Base-by-base conservation (phyloP, 805 yeast genomes). In the Candida khao-thaluensis region DNA sequence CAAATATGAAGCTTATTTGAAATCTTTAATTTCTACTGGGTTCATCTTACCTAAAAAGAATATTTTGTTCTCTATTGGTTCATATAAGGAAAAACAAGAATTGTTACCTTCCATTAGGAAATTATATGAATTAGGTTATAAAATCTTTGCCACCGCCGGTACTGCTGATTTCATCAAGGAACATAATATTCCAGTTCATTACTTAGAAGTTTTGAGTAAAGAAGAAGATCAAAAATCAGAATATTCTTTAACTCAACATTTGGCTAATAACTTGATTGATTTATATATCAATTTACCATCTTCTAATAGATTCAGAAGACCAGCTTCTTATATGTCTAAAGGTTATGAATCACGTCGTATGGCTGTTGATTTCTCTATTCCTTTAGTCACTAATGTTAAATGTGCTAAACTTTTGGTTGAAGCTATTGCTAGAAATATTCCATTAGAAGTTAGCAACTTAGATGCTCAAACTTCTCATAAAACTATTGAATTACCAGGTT, bases 351-450 rank as follows among this genome's bases (percentile, higher is more conserved):
- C 98, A 32, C 95, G 99, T 77, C 93, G 99, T 75, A 86, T 93
- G 98, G 99, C 99, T 52, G 97, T 93, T 50, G 99, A 93, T 69
- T 95, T 86, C 64, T 90, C 97, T 37, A 89, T 93, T 60, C 99
- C 99, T 37, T 76, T 93, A 62, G 96, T 93, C 36, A 93, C 99
- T 49, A 93, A 93, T 60, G 98, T 93, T 51, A 93, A 93, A 70
- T 83, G 90, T 74, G 99, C 99, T 47, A 93, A 93, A 69, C 73
- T 93, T 51, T 74, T 93, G 66, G 82, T 93, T 50, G 98, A 93
- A 71, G 98, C 99, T n/a, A 64, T 89, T 49, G 76, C 91, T 27
- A 76, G 93, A 71, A 70, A 80, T 56, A 68, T 72, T 48, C 45
- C 71, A n/a, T 69, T 89, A 50, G 85, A 82, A 16, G 87, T 85